Evolutionary conservation across 371 early-diverging fungal genomes (phyloP), one percentile per base, ranked within the genome.

Genomic region (Batkoa obscura): DNA sequence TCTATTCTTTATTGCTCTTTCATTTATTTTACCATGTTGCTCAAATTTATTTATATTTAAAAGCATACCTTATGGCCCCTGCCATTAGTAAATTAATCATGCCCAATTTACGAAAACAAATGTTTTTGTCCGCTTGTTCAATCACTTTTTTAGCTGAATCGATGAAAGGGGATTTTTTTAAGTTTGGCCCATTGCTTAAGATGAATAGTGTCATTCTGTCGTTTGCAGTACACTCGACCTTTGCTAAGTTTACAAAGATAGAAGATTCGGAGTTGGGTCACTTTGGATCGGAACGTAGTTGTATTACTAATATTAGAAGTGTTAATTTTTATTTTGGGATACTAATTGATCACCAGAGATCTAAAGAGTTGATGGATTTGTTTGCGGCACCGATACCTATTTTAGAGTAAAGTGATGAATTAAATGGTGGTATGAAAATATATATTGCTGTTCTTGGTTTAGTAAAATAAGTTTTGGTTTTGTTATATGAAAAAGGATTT

Each of bases 151-250:
- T 53, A 15, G 12, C 39, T 5, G 53, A 53, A 6, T 10, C 13
- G 3, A 12, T 53, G 10, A 12, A 53, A 3, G 10, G 9, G 5
- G 38, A 53, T 12, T 53, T 15, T 15, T 53, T 53, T 39, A 35
- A 13, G 15, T 53, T 37, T 30, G 53, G 53, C n/a, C 53, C 53
- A 15, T 32, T 53, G 17, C 53, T 53, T 17, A 53, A 35, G 9
- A 17, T 35, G 34, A 53, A 53, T 32, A 34, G 12, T 53, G 41
- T 39, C 32, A 32, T 15, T 13, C 12, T 38, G 36, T 10, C 42
- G 35, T 23, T 23, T 23, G 23, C 23, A 23, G 23, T 23, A 23
- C 23, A 23, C 23, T 23, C 23, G 23, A 23, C 23, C 23, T 23
- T 23, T 23, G 23, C 23, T 23, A 23, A 23, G 23, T 23, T 23